Evolutionary conservation across 495 filamentous ascomycete species (phyloP), one percentile per base, ranked within the genome.

Genomic region (Trichoderma erinaceum): DNA sequence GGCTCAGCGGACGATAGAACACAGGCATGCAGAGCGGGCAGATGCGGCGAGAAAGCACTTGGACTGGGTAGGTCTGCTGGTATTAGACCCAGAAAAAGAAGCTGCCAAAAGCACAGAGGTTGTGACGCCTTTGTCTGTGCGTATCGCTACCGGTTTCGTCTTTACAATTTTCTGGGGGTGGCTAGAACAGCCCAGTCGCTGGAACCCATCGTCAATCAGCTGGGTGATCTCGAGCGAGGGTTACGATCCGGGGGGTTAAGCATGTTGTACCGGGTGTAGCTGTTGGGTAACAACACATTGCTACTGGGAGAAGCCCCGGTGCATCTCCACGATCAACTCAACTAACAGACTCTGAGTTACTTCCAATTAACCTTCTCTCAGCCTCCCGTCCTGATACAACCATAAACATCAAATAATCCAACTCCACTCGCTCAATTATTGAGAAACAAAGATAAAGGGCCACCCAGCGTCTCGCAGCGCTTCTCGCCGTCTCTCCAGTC

Each of bases 341-440:
- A 10, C 4, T 18, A 12, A 13, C 56, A 61, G 56, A 32, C 25
- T 29, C 25, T 21, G 25, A 21, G 18, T 23, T 21, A 4, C 21
- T 52, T 52, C 48, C n/a, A 52, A 52, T 52, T 25, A 25, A 52
- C 48, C 48, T 52, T 52, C 48, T 52, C 48, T 32, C 56, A 61
- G 56, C 56, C 16, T 32, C 27, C 56, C 27, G 12, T 61, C 12
- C 23, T 32, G 13, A 16, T 21, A 25, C 25, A 23, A 23, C 50
- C 7, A 58, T 13, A 29, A 29, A 58, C 44, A 48, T 4, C 13
- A 48, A 48, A n/a, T n/a, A 16, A 48, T 48, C 1, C 44, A 1
- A 29, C 29, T 29, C 29, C 29, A 29, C 29, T 29, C 29, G 29
- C 29, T 29, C 29, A 4, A 1, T 29, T 4, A 29, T 29, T 29